phyloP scores from a whole-genome alignment of 176 grass and related monocot genomes.

The Guadua angustifolia region DNA sequence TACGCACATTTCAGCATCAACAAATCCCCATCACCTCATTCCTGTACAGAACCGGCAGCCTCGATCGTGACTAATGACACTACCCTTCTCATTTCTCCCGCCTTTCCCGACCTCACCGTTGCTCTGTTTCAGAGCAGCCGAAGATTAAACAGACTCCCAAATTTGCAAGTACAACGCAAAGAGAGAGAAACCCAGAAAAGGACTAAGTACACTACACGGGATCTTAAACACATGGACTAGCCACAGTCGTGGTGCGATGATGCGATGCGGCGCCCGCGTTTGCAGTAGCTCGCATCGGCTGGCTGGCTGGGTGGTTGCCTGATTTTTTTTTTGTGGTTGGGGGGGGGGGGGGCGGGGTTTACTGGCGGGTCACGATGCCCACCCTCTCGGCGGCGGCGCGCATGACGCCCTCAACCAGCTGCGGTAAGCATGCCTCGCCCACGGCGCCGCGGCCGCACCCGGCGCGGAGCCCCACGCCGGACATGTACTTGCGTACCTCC shows the following conservation, averaged over 20 bases:
- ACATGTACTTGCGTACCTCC: conserved; percentile 90
- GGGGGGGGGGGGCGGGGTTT: no score
- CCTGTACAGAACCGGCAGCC: conserved; percentile 14
- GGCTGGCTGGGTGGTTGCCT: neutral
- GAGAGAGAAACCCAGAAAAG: neutral
- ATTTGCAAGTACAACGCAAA: neutral
- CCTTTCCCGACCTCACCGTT: neutral
- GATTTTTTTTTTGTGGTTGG: neutral
- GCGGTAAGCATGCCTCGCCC: conserved; percentile 47
- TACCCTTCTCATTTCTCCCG: neutral
- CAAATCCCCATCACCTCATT: neutral
- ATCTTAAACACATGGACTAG: conserved; percentile 22
- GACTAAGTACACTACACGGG: conserved; percentile 21
- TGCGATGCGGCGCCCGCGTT: neutral
- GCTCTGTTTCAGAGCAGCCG: conserved; percentile 51
- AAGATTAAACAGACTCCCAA: neutral
- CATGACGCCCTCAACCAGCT: conserved; percentile 59
- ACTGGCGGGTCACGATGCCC: conserved; percentile 37
- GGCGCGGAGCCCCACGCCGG: conserved; percentile 53
- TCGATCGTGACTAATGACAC: neutral
- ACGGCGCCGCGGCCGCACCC: conserved; percentile 45
- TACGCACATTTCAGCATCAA: neutral
- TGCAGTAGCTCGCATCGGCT: neutral
- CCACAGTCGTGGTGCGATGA: neutral
- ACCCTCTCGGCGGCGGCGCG: conserved; percentile 59